Base-by-base conservation (phyloP, 305 asterid genomes). In the Caryopteris hybrid region DNA sequence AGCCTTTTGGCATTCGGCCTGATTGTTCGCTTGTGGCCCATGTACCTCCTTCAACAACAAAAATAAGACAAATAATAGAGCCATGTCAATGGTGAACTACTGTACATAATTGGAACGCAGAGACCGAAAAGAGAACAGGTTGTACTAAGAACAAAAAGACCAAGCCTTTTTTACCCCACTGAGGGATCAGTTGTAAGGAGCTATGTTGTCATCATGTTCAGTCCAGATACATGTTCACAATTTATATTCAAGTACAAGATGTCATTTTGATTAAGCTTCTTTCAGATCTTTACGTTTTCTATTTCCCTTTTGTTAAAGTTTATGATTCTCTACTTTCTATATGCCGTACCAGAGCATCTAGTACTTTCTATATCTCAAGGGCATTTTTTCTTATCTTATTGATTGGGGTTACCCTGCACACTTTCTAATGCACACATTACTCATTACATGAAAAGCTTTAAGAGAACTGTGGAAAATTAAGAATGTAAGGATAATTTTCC, bases 21-120 rank as follows among this genome's bases (percentile, higher is more conserved):
- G 77, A 95, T 89, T 43, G 99, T 95, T 70, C 98, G 85, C 88
- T 89, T 95, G 78, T 89, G 99, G 54, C 97, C 97, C 89, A 85
- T 81, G 43, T 95, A 95, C 87, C 99, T 83, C 98, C 99, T 95
- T 59, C 76, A 73, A 55, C 57, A 82, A 71, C 56, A 58, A 76
- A 52, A 71, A 69, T 68, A 27, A 70, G 61, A 23, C n/a, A 13
- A 23, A 50, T 36, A 20, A 72, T 22, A 46, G 62, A 66, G 39
- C 53, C 71, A 76, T n/a, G 57, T 20, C 71, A 20, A 6, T 52
- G 62, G 54, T 18, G 34, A 33, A 48, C 47, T n/a, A n/a, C n/a
- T n/a, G n/a, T n/a, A 57, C 17, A 33, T 2, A 54, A 31, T 17
- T 33, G 21, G 12, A 11, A 36, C 23, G 39, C 22, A 62, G 47